phyloP scores from a whole-genome alignment of 441 rosid species.

The Erodium moschatum region DNA sequence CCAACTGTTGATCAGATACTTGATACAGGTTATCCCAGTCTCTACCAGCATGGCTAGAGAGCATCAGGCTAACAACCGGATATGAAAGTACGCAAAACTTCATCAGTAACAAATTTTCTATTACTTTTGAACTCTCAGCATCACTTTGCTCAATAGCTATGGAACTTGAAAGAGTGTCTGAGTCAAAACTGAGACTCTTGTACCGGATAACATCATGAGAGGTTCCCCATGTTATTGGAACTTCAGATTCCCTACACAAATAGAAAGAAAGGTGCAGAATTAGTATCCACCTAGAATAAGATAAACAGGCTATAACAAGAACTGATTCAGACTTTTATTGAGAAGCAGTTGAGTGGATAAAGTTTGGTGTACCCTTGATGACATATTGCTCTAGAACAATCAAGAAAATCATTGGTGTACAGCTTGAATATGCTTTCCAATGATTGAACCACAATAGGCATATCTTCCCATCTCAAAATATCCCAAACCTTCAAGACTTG shows the following conservation, averaged over 20 bases:
- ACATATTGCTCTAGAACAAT: conserved; percentile 31
- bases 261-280: not conserved
- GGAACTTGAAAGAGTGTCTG: not conserved
- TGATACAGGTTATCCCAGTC: conserved; percentile 42
- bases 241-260: conserved; percentile 30
- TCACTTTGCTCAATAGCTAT: conserved; percentile 11
- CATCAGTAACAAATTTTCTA: conserved; percentile 42
- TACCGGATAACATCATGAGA: conserved; percentile 25
- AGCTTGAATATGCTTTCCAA: conserved; percentile 29
- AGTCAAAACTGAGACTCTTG: conserved; percentile 17
- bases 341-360: not conserved
- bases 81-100: conserved; percentile 42
- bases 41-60: conserved; percentile 29
- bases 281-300: too few species aligned
- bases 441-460: conserved; percentile 22
- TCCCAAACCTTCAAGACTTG: conserved; percentile 51
- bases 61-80: conserved; percentile 30
- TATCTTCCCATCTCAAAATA: conserved; percentile 27
- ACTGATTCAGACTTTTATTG: not conserved
- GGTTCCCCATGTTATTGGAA: conserved; percentile 37
- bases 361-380: conserved; percentile 36
- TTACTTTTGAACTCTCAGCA: conserved; percentile 33
- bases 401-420: conserved; percentile 30
- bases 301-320: not conserved
- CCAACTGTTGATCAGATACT: conserved; percentile 34